Evolutionary conservation across 2,329 filamentous ascomycete genomes (phyloP).

Genomic region (Hysterium pulicare): DNA sequence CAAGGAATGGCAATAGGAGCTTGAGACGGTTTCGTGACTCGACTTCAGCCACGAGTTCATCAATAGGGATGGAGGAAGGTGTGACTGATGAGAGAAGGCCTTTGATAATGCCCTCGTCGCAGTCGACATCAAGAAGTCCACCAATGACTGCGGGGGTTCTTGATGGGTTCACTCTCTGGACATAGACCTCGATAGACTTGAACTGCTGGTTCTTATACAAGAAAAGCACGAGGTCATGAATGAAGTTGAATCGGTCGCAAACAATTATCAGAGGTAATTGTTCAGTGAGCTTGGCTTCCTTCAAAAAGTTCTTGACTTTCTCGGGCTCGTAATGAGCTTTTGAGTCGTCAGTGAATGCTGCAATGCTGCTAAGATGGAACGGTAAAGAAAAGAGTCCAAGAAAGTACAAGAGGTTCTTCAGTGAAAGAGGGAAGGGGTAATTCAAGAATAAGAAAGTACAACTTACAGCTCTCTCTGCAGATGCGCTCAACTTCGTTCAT

Average conservation of each 20-base stretch:
- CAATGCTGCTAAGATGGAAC: no score
- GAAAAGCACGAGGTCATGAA: conserved; percentile 93
- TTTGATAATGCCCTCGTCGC: conserved; percentile 95
- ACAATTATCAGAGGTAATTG: conserved; percentile 97
- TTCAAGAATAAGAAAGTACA: neutral
- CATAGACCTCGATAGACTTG: conserved; percentile 97
- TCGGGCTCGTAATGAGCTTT: conserved; percentile 74
- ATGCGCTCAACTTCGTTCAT: conserved; percentile 96
- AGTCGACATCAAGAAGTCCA: conserved; percentile 92
- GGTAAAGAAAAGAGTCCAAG: no score
- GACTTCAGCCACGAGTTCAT: conserved; percentile 91
- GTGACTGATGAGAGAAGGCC: conserved; percentile 81
- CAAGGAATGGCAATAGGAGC: conserved; percentile 91
- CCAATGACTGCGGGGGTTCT: conserved; percentile 91
- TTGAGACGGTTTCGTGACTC: conserved; percentile 94
- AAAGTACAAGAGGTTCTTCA: no score
- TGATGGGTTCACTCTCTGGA: conserved; percentile 91
- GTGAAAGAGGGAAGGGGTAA: neutral
- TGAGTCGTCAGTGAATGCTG: neutral
- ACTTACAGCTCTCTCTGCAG: conserved; percentile 75
- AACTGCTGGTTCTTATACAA: conserved; percentile 99
- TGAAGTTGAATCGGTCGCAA: conserved; percentile 98
- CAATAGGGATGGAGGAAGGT: conserved; percentile 81
- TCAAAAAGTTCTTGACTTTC: conserved; percentile 99
- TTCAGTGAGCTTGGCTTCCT: conserved; percentile 88